These are phyloP conservation scores for Neodidymelliopsis sp. DNA, from an alignment of 2,329 filamentous ascomycete species.

Conservation along the genomic window DNA sequence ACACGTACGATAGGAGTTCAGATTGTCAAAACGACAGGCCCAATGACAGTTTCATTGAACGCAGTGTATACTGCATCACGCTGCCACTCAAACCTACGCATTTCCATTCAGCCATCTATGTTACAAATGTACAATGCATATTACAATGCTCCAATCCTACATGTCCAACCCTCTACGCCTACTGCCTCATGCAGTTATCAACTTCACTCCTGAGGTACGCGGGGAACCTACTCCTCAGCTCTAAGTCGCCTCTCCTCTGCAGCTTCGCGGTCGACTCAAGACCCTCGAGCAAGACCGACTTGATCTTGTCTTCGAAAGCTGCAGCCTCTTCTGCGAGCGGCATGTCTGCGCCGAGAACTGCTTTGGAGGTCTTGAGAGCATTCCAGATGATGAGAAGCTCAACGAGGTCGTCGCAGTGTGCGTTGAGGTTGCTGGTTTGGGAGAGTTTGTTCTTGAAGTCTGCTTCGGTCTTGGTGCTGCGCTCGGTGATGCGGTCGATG, in stretches of 20 bases:
- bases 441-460: constrained; percentile 12
- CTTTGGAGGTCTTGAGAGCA: constrained; percentile 52
- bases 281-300: constrained; percentile 17
- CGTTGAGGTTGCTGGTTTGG: constrained; percentile 7
- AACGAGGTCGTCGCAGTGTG: constrained; percentile 34
- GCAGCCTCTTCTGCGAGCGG: constrained; percentile 36
- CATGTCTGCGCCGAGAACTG: constrained; percentile 50
- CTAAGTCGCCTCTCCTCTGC: not conserved
- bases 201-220: constrained; percentile 5
- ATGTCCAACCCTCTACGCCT: no score
- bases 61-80: not conserved
- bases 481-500: constrained; percentile 12
- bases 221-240: not conserved
- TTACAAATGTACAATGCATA: constrained; percentile 7
- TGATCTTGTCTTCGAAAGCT: constrained; percentile 19
- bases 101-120: not conserved
- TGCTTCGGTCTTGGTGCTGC: constrained; percentile 10
- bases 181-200: not conserved
- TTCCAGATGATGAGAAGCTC: constrained; percentile 51
- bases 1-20: no score
- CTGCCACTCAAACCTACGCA: not conserved
- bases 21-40: no score
- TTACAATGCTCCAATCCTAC: no score
- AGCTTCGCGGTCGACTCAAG: constrained; percentile 14
- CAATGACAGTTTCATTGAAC: no score